Percentiles rank a stretch among this genome's conserved stretches.
Conservation (phyloP, 768 basidiomycete species). For the Leccinum disarticulatum region DNA sequence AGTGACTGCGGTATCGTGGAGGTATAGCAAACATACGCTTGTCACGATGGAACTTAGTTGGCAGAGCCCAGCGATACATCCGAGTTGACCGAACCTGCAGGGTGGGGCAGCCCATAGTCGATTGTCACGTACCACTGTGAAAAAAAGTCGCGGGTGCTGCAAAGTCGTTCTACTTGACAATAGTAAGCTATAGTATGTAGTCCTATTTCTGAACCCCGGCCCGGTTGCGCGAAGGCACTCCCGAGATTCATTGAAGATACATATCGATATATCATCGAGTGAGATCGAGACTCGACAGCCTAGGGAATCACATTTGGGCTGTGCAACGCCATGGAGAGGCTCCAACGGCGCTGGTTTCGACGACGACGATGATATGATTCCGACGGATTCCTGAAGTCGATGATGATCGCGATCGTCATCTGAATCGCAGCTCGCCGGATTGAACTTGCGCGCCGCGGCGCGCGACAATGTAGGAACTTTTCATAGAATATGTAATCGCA, state of each 20-base stretch:
- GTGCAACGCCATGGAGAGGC: neutral
- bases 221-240: neutral
- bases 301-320: neutral
- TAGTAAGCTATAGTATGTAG: neutral
- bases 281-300: conserved; percentile 7
- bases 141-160: neutral
- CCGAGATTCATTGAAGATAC: neutral
- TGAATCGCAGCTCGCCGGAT: neutral
- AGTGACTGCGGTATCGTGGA: neutral
- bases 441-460: neutral
- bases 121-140: neutral
- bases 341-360: neutral
- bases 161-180: neutral
- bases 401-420: neutral
- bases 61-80: neutral
- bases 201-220: neutral
- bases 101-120: neutral
- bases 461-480: neutral
- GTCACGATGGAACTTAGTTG: neutral
- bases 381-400: neutral
- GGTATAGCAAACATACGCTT: neutral
- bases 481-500: neutral
- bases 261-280: conserved; percentile 3
- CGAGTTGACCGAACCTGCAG: neutral
- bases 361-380: neutral